These are phyloP conservation scores for Yarrowia deformans DNA, from an alignment of 805 yeast species.

Conservation along the genomic window DNA sequence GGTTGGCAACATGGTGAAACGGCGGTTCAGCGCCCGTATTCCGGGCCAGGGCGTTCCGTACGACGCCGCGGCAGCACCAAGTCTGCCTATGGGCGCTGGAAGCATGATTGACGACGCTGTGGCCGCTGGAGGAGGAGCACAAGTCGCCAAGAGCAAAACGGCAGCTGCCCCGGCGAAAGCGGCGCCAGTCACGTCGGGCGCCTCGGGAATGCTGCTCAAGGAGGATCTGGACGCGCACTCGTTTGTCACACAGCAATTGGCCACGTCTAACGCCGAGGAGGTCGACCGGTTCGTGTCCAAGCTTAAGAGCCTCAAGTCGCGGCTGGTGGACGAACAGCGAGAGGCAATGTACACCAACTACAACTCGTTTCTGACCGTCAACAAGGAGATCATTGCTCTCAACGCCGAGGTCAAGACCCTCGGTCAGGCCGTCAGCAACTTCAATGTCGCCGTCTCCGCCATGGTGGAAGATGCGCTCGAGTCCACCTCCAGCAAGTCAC, in stretches of 20 bases:
- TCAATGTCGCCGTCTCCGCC: slow-evolving; percentile 65
- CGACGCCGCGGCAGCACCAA: slow-evolving; percentile 74
- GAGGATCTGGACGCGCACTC: slow-evolving; percentile 56
- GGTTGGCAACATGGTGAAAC: slow-evolving; percentile 46
- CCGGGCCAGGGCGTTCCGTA: slow-evolving; percentile 70
- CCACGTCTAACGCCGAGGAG: slow-evolving; percentile 72
- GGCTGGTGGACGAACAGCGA: slow-evolving; percentile 55
- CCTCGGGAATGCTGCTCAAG: slow-evolving; percentile 38
- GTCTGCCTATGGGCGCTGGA: slow-evolving; percentile 76
- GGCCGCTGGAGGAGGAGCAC: not conserved
- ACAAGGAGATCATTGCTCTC: slow-evolving; percentile 65
- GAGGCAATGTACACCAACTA: slow-evolving; percentile 48
- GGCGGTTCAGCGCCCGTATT: slow-evolving; percentile 45
- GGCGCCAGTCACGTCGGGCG: slow-evolving; percentile 8
- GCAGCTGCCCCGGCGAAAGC: slow-evolving; percentile 27
- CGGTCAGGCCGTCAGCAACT: slow-evolving; percentile 64
- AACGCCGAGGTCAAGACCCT: slow-evolving; percentile 68
- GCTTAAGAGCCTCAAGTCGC: slow-evolving; percentile 57
- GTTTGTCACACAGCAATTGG: slow-evolving; percentile 59
- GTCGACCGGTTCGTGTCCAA: slow-evolving; percentile 72
- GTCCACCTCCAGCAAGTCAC: slow-evolving; percentile 49
- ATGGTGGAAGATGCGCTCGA: slow-evolving; percentile 69
- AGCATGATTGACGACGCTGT: slow-evolving; percentile 63
- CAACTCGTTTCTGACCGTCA: slow-evolving; percentile 48
- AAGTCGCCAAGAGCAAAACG: not conserved